These are phyloP conservation scores for Boletellus ananas DNA, from an alignment of 768 basidiomycete genomes.

Conservation along the genomic window DNA sequence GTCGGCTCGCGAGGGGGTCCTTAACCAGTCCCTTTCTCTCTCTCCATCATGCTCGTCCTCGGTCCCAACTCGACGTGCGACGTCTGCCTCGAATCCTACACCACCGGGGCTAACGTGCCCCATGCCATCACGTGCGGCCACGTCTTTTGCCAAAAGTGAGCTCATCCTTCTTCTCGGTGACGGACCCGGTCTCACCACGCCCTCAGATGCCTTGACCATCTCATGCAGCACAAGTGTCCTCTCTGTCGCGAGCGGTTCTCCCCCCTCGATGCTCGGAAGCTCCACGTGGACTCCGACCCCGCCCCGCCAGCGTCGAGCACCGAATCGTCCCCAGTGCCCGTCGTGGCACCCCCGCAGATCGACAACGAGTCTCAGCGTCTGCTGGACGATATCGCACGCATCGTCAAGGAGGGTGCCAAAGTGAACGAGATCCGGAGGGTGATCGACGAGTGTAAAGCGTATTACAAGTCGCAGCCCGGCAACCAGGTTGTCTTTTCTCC, in stretches of 20 bases:
- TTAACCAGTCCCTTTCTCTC: constrained; percentile 31
- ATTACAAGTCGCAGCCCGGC: constrained; percentile 45
- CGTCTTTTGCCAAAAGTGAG: constrained; percentile 54
- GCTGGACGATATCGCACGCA: constrained; percentile 48
- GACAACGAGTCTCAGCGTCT: constrained; percentile 49
- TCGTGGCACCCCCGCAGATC: constrained; percentile 19
- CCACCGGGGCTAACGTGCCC: constrained; percentile 49
- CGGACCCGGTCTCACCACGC: not conserved
- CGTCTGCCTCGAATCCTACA: constrained; percentile 68
- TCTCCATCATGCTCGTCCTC: constrained; percentile 58
- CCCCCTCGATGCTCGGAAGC: constrained; percentile 42
- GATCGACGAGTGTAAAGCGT: constrained; percentile 48
- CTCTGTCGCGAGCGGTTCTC: constrained; percentile 59
- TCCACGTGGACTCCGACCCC: constrained; percentile 56
- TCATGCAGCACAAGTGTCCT: constrained; percentile 53
- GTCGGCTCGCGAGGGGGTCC: constrained; percentile 24
- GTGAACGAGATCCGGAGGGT: constrained; percentile 47
- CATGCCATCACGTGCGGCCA: constrained; percentile 70
- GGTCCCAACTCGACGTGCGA: constrained; percentile 67
- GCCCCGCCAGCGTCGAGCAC: constrained; percentile 17
- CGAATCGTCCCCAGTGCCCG: constrained; percentile 21
- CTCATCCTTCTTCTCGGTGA: constrained; percentile 16
- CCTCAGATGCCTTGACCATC: constrained; percentile 44
- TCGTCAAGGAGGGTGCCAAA: constrained; percentile 55
- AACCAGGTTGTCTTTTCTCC: constrained; percentile 34